Evolutionary conservation across 1,284 basidiomycete species (phyloP).

Genomic region (Schizophyllum amplum): DNA sequence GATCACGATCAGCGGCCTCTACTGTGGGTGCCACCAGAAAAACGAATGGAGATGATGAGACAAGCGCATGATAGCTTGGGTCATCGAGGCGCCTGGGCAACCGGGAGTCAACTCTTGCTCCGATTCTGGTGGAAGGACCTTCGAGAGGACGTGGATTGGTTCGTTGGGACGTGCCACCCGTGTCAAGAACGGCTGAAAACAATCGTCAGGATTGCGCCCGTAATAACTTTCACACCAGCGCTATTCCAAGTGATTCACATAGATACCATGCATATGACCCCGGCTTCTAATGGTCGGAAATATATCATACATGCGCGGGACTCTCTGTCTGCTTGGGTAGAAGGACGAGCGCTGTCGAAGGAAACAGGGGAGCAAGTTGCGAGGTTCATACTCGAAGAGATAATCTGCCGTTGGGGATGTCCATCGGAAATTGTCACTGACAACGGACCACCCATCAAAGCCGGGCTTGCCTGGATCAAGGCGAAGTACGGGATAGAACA

Average conservation of each 20-base stretch:
- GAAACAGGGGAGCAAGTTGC: slow-evolving; percentile 15
- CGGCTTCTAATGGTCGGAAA: slow-evolving; percentile 14
- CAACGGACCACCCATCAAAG: slow-evolving; percentile 26
- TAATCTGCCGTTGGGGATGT: slow-evolving; percentile 19
- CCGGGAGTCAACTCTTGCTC: slow-evolving; percentile 5
- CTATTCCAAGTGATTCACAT: slow-evolving; percentile 14
- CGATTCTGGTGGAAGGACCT: slow-evolving; percentile 18
- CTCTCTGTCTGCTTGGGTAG: slow-evolving; percentile 15
- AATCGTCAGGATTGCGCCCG: slow-evolving; percentile 5
- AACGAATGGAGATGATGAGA: slow-evolving; percentile 10
- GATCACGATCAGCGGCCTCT: slow-evolving; percentile 11
- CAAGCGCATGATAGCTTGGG: slow-evolving; percentile 19
- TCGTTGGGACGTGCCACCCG: slow-evolving; percentile 6
- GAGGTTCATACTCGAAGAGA: slow-evolving; percentile 17
- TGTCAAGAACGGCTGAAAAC: slow-evolving; percentile 9
- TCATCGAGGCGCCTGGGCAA: slow-evolving; percentile 19
- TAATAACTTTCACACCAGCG: slow-evolving; percentile 8
- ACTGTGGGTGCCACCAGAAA: too few species aligned
- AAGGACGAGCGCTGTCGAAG: slow-evolving; percentile 12
- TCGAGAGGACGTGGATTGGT: slow-evolving; percentile 10
- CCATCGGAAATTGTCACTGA: slow-evolving; percentile 20
- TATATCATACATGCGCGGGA: slow-evolving; percentile 19
- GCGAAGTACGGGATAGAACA: slow-evolving; percentile 26
- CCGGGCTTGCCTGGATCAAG: slow-evolving; percentile 20
- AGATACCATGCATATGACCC: too few species aligned